These are phyloP conservation scores for Lactarius pseudohatsudake DNA, from an alignment of 768 basidiomycete species.

Conservation along the genomic window DNA sequence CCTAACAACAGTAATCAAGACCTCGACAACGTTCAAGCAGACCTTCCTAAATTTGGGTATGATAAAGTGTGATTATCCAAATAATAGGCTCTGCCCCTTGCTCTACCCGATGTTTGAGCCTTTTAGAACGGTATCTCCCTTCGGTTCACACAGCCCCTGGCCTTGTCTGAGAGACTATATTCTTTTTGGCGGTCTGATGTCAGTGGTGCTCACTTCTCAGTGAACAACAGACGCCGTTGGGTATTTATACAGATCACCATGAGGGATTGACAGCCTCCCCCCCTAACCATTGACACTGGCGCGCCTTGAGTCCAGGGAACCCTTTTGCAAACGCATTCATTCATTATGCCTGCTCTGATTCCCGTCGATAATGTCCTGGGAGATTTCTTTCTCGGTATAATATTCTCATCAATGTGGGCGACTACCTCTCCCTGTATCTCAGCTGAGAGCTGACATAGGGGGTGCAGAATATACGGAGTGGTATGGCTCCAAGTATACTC, in stretches of 20 bases:
- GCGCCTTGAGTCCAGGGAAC: background rate
- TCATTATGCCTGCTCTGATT: conserved; percentile 5
- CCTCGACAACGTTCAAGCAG: too few species aligned
- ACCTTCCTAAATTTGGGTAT: too few species aligned
- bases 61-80: too few species aligned
- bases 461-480: conserved; percentile 6
- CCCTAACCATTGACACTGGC: background rate
- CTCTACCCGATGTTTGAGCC: too few species aligned
- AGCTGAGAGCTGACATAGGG: background rate
- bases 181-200: background rate
- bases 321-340: background rate
- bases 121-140: too few species aligned
- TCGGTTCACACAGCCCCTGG: background rate
- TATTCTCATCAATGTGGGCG: conserved; percentile 11
- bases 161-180: background rate
- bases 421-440: background rate
- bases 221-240: background rate
- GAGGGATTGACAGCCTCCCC: background rate
- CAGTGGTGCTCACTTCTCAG: background rate
- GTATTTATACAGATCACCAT: background rate
- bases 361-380: background rate
- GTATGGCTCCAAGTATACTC: conserved; percentile 5
- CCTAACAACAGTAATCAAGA: too few species aligned
- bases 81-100: too few species aligned
- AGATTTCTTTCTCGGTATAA: conserved; percentile 2